Percentiles rank a stretch among this genome's conserved stretches.
phyloP scores from a whole-genome alignment of 805 yeast species.

The Debaryomyces hansenii region DNA sequence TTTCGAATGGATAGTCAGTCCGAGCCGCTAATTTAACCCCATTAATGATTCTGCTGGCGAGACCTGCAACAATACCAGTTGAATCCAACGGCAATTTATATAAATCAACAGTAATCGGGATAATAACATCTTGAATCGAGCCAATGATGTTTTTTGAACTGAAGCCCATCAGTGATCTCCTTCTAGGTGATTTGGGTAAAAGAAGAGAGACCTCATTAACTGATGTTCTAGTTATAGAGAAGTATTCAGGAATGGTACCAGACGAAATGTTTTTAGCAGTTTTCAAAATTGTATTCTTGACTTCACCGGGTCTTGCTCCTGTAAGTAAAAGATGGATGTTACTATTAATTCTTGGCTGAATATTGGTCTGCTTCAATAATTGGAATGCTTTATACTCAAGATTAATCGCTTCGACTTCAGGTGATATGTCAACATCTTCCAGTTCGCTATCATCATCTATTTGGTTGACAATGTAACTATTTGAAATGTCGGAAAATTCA shows the following conservation, averaged over 20 bases:
- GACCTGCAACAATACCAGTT: conserved; percentile 67
- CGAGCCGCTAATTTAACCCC: conserved; percentile 19
- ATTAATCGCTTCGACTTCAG: not conserved
- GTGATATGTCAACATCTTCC: not conserved
- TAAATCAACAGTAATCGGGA: conserved; percentile 59
- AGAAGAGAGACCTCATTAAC: conserved; percentile 50
- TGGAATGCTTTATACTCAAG: conserved; percentile 37
- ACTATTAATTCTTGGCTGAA: conserved; percentile 46
- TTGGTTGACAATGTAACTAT: conserved; percentile 34
- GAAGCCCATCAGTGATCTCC: conserved; percentile 39
- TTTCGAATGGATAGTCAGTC: conserved; percentile 36
- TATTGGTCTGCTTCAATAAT: conserved; percentile 33
- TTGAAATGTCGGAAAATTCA: conserved; percentile 43
- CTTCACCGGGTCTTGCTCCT: conserved; percentile 57
- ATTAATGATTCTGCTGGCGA: conserved; percentile 50
- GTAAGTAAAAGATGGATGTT: conserved; percentile 48
- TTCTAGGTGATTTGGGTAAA: conserved; percentile 41
- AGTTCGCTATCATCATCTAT: not conserved
- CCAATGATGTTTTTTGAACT: conserved; percentile 48
- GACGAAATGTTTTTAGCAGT: conserved; percentile 40
- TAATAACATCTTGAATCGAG: conserved; percentile 53
- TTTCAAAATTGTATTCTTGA: conserved; percentile 38
- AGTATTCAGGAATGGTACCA: conserved; percentile 38
- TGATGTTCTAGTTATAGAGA: conserved; percentile 54
- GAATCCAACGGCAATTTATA: conserved; percentile 54